Base-by-base conservation (phyloP, 768 basidiomycete species). In the Auricularia sp. region DNA sequence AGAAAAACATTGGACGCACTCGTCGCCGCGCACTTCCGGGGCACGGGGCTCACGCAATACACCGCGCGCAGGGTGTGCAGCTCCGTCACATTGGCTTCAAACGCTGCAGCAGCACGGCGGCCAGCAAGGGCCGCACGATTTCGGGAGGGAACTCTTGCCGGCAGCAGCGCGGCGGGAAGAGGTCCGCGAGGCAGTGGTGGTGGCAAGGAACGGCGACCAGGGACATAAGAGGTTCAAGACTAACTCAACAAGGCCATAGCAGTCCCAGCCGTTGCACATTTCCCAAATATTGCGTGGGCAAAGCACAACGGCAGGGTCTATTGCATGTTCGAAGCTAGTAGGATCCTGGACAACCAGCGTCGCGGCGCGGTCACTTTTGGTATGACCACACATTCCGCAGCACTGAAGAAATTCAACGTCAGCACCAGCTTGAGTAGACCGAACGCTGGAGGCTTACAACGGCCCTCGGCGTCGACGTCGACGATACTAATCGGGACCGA, bases 21-120 rank as follows among this genome's bases (percentile, higher is more conserved):
- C 71, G 94, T 96, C 64, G 95, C 94, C 75, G 94, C 86, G 78
- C 97, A 98, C 80, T 98, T 98, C 84, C 97, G 92, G 79, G 97
- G 97, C 75, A 98, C 95, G 82, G 24, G 24, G 24, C 24, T 24
- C 24, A 24, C 24, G 24, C 24, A 24, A 24, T 24, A 51, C 0
- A 63, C n/a, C 66, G 85, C 87, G 5, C 21, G 24, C 11, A 81
- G 63, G 11, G 71, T 62, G 4, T 74, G 72, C 67, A 81, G 85
- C 70, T 88, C 86, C 3, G 65, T 63, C 68, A 73, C 65, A 3
- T 78, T 86, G 47, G 65, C 66, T 3, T 77, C 68, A 84, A 82
- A 39, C 34, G 36, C n/a, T 35, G 37, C n/a, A 29, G 21, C 18
- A 75, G 68, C 0, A 34, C 44, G 2, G 58, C 0, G 0, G 75